Evolutionary conservation across 202 grass and related monocot species (phyloP).

Genomic region (Zizania palustris): DNA sequence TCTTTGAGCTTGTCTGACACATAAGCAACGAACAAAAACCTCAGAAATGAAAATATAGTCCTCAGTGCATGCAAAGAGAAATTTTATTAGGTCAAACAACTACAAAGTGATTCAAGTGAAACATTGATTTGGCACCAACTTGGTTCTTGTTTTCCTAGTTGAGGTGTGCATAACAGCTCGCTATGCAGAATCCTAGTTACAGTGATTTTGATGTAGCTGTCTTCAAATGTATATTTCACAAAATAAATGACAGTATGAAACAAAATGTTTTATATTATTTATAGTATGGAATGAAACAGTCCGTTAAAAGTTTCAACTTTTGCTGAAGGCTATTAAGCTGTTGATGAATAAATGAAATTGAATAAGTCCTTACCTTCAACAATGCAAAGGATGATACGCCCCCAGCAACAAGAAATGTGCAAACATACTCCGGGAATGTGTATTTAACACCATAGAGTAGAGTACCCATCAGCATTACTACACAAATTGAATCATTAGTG

Average conservation of each 20-base stretch:
- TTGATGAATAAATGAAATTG: slow-evolving; percentile 26
- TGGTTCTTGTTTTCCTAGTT: not conserved
- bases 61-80: not conserved
- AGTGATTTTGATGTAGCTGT: not conserved
- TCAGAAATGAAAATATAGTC: slow-evolving; percentile 10
- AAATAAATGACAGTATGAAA: not conserved
- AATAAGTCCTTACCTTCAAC: slow-evolving; percentile 64
- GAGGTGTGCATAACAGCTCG: not conserved
- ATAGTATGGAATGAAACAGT: not conserved
- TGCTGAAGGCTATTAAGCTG: not conserved
- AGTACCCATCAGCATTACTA: slow-evolving; percentile 97
- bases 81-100: not conserved
- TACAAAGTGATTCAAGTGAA: not conserved
- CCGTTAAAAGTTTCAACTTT: not conserved
- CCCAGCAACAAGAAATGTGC: slow-evolving; percentile 93
- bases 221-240: not conserved
- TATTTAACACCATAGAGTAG: slow-evolving; percentile 96
- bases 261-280: not conserved
- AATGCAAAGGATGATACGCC: slow-evolving; percentile 94
- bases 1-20: slow-evolving; percentile 94
- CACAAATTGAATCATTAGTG: slow-evolving; percentile 18
- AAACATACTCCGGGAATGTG: slow-evolving; percentile 91
- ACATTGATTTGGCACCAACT: not conserved
- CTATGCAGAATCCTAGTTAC: not conserved
- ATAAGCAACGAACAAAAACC: slow-evolving; percentile 29